Evolutionary conservation across 345 rosid species (phyloP).

Genomic region (Ceriops decandra): DNA sequence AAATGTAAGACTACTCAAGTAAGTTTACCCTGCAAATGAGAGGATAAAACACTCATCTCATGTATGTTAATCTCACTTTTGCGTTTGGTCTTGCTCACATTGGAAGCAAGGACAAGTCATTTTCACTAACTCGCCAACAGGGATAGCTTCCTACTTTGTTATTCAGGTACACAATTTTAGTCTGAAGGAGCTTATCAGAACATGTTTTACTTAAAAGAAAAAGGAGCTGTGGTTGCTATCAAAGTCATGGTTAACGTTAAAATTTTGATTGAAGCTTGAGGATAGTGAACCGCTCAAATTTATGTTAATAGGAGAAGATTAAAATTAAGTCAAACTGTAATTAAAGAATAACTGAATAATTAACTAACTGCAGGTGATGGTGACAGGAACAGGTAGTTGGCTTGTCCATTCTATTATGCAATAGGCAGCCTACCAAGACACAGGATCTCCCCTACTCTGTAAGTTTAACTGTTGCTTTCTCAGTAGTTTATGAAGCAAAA

Average conservation of each 20-base stretch:
- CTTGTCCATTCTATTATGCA: conserved; percentile 19
- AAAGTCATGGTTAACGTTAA: background rate
- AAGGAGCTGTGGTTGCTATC: background rate
- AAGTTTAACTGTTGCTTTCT: conserved; percentile 19
- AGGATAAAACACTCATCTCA: background rate
- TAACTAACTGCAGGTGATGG: conserved; percentile 2
- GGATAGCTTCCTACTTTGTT: conserved; percentile 33
- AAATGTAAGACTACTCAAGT: background rate
- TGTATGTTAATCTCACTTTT: conserved; percentile 2
- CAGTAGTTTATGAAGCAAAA: background rate
- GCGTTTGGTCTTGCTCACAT: conserved; percentile 21
- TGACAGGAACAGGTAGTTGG: conserved; percentile 17
- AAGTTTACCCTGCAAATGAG: background rate
- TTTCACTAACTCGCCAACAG: conserved; percentile 27
- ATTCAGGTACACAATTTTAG: background rate
- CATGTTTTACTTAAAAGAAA: background rate
- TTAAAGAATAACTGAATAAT: conserved; percentile 7
- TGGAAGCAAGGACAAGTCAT: conserved; percentile 28
- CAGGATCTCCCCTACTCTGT: conserved; percentile 9
- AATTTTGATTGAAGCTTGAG: background rate
- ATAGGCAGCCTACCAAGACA: conserved; percentile 4
- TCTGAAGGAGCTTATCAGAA: background rate
- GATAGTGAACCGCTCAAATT: conserved; percentile 11
- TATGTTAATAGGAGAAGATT: background rate
- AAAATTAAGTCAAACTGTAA: conserved; percentile 16